Conservation (phyloP, 345 rosid genomes). For the Lepidium sativum region DNA sequence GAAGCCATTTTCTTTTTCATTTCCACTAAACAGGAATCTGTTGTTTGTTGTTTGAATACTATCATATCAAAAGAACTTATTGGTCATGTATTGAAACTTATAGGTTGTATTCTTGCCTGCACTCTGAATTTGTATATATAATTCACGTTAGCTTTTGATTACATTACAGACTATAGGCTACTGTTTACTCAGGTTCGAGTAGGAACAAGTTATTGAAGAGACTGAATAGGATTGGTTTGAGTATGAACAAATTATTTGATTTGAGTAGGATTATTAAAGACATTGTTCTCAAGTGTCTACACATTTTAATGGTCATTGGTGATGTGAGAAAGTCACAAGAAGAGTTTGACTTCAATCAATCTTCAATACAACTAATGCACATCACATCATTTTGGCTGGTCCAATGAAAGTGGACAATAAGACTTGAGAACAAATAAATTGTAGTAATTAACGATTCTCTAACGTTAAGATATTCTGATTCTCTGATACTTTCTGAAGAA, state of each 20-base stretch:
- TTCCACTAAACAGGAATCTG: constrained; percentile 7
- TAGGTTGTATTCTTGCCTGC: constrained; percentile 16
- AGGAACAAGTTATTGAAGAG: too few relatives aligned
- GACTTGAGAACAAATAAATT: neutral
- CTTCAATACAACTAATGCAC: neutral
- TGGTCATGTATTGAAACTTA: constrained; percentile 22
- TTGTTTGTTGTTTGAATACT: constrained; percentile 31
- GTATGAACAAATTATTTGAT: too few relatives aligned
- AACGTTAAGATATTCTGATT: neutral
- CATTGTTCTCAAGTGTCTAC: too few relatives aligned
- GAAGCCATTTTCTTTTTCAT: neutral
- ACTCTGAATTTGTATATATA: constrained; percentile 33
- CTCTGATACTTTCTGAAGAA: neutral
- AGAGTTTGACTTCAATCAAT: neutral
- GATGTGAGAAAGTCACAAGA: too few relatives aligned
- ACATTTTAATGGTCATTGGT: too few relatives aligned
- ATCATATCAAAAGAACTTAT: constrained; percentile 32
- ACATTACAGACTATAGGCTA: neutral
- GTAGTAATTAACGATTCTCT: neutral
- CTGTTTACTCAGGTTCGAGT: neutral
- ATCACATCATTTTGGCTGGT: neutral
- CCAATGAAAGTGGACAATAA: neutral
- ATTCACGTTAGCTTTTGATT: constrained; percentile 8
- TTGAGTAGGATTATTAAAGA: too few relatives aligned
- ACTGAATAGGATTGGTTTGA: too few relatives aligned